These are phyloP conservation scores for Chalaropsis ovoidea DNA, from an alignment of 2,329 filamentous ascomycete genomes.

Conservation along the genomic window DNA sequence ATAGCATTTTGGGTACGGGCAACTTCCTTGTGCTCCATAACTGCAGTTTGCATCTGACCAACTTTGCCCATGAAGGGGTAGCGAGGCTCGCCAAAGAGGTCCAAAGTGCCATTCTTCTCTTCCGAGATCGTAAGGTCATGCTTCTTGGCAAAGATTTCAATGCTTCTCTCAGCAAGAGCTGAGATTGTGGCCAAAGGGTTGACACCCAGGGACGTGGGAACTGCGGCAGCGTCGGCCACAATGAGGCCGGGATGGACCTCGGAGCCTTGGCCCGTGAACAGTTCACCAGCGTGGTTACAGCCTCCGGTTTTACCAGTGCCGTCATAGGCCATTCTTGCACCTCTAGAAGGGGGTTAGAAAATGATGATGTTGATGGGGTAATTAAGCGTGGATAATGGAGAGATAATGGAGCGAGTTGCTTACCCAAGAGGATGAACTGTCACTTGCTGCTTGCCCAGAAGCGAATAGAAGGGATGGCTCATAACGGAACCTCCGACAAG, in stretches of 20 bases:
- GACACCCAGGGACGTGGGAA: conserved; percentile 53
- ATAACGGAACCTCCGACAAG: conserved; percentile 52
- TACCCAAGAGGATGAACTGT: conserved; percentile 58
- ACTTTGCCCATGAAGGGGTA: conserved; percentile 29
- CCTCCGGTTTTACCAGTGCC: conserved; percentile 48
- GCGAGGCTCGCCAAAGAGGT: conserved; percentile 46
- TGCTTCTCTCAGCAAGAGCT: conserved; percentile 54
- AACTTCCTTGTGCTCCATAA: conserved; percentile 35
- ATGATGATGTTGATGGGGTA: background rate
- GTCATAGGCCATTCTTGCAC: conserved; percentile 52
- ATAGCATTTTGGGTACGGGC: conserved; percentile 33
- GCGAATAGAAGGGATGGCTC: conserved; percentile 47
- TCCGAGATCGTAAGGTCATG: conserved; percentile 38
- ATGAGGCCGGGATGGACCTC: conserved; percentile 49
- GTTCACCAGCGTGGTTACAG: conserved; percentile 50
- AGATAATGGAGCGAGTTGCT: conserved; percentile 27
- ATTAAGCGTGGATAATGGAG: background rate
- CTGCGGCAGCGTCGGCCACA: conserved; percentile 50
- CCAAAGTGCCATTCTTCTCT: conserved; percentile 40
- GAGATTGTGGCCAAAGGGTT: conserved; percentile 62
- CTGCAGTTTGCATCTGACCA: conserved; percentile 24
- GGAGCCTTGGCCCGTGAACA: conserved; percentile 44
- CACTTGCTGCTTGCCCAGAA: conserved; percentile 47
- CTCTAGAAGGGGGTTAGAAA: conserved; percentile 33
- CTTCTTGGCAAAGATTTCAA: conserved; percentile 41